Base-by-base conservation (phyloP, 495 filamentous ascomycete species). In the Lophium mytilinum region DNA sequence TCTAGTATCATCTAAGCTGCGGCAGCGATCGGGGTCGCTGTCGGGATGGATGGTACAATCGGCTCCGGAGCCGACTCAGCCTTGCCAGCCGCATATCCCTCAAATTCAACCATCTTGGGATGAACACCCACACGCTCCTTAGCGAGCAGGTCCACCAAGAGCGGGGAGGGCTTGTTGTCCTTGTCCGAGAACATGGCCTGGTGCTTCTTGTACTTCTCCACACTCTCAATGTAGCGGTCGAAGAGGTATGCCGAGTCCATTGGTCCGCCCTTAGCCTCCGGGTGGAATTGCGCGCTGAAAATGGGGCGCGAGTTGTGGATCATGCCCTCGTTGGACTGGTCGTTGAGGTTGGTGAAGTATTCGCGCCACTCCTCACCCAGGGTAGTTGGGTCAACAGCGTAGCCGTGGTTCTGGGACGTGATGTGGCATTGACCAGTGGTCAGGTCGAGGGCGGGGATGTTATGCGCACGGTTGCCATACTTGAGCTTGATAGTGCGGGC, bases 231-330 rank as follows among this genome's bases (percentile, higher is more conserved):
- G 73, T 98, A 98, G 75, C 86, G 87, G 72, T 98, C 93, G 69
- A 98, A 98, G 45, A 98, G 80, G 72, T 94, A 97, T 0, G 87
- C 79, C 30, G 87, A 91, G 74, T 98, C 93, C 68, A 94, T 82
- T 21, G 93, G 93, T 52, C 94, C 93, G 41, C 93, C 93, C 75
- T 94, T 93, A 52, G 93, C 94, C 73, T 97, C 93, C 37, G 93
- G 93, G 68, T 98, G 93, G 82, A 97, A 98, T 72, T 97, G 93
- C 54, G 91, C 95, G 59, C 86, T 89, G 80, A 98, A 97, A 69
- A 98, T 98, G 36, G 93, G 94, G 41, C 94, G 88, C 45, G 88
- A 87, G 70, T 86, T 87, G 80, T 97, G 93, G 68, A 96, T 90
- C 83, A 96, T 90, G 51, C 82, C 90, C 74, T 97, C 92, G 70